phyloP scores from a whole-genome alignment of 306 rosid genomes.

The Chamaecrista fasciculata region DNA sequence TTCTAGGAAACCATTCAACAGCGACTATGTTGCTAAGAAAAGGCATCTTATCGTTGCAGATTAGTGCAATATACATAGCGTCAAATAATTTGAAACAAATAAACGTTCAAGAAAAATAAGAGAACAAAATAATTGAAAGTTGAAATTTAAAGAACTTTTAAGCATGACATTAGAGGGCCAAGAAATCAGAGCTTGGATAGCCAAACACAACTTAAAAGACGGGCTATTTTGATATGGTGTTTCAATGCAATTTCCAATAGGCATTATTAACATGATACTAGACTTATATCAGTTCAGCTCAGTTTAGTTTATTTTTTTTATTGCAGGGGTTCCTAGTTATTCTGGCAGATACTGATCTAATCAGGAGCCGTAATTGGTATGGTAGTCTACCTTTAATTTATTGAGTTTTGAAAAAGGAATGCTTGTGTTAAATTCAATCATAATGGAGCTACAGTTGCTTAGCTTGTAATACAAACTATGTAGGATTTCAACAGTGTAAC shows the following conservation, averaged over 20 bases:
- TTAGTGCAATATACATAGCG: not conserved
- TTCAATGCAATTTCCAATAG: slow-evolving; percentile 1
- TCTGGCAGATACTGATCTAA: not conserved
- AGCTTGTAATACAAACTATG: not conserved
- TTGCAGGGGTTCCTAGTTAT: slow-evolving; percentile 4
- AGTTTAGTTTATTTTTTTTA: slow-evolving; percentile 12
- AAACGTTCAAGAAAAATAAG: not conserved
- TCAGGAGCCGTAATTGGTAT: not conserved
- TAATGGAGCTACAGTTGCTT: not conserved
- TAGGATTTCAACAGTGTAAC: not conserved
- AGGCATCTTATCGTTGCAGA: slow-evolving; percentile 11
- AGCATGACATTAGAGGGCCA: slow-evolving; percentile 1
- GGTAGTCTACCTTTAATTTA: slow-evolving; percentile 10
- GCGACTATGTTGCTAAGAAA: slow-evolving; percentile 4
- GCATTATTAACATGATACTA: not conserved
- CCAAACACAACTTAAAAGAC: not conserved
- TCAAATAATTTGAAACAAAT: slow-evolving; percentile 16
- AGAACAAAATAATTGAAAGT: not conserved
- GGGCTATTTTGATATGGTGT: not conserved
- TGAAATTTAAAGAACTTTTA: not conserved
- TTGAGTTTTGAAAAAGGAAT: not conserved
- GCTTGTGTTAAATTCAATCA: not conserved
- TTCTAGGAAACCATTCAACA: slow-evolving; percentile 13
- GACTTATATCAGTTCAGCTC: slow-evolving; percentile 11
- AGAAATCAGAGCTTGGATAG: slow-evolving; percentile 2